These are phyloP conservation scores for Fusarium austroafricanum DNA, from an alignment of 2,329 filamentous ascomycete species.

Conservation along the genomic window DNA sequence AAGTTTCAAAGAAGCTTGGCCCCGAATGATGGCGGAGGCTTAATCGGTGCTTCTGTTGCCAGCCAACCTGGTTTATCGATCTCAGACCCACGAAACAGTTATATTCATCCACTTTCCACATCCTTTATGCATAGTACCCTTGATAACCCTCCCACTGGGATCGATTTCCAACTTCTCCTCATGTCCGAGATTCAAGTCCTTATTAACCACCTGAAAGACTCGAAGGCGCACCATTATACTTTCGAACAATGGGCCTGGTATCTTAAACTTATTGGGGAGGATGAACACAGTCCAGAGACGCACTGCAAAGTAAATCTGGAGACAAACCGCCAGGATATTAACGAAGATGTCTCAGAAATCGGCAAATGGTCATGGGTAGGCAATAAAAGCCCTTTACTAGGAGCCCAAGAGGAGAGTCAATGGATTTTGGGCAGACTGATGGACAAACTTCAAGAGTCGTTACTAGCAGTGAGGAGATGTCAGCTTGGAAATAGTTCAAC, in stretches of 20 bases:
- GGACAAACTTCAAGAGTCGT: neutral
- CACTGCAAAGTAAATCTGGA: neutral
- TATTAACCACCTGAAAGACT: neutral
- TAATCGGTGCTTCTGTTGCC: neutral
- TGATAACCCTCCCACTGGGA: no score
- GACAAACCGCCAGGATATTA: neutral
- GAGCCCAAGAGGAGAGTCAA: neutral
- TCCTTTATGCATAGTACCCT: no score
- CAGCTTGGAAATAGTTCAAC: neutral
- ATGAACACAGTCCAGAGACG: neutral
- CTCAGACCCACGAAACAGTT: no score
- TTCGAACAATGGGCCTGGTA: conserved; percentile 7
- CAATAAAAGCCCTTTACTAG: neutral
- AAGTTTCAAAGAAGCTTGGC: neutral
- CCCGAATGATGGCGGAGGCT: neutral
- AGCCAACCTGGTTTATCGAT: neutral
- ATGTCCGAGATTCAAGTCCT: neutral
- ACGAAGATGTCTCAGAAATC: neutral
- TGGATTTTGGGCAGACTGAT: neutral
- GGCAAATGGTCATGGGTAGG: conserved; percentile 4
- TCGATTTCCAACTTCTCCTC: neutral
- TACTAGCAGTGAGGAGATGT: neutral
- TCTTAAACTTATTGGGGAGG: conserved; percentile 2
- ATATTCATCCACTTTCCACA: neutral
- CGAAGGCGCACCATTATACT: neutral